Percentiles rank a stretch among this genome's conserved stretches.
phyloP scores from a whole-genome alignment of 2,329 filamentous ascomycete species.

The Rutstroemia sp. region DNA sequence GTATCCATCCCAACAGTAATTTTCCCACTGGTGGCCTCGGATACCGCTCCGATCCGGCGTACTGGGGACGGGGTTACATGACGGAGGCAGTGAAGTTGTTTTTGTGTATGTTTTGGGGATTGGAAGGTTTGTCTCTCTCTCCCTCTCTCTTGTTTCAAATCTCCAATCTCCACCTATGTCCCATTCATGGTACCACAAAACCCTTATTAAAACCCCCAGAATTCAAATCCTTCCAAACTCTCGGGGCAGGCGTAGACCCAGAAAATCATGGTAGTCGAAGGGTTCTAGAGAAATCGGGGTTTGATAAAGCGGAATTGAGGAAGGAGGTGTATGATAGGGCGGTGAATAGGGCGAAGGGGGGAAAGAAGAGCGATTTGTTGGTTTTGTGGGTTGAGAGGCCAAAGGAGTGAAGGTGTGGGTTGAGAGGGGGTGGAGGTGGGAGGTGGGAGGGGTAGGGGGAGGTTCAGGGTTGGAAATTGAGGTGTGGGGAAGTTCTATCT shows the following conservation, averaged over 20 bases:
- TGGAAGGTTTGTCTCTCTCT: neutral
- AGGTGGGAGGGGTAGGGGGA: too few species aligned
- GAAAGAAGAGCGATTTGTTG: slow-evolving; percentile 1
- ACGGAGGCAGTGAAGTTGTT: slow-evolving; percentile 13
- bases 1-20: neutral
- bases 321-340: slow-evolving; percentile 4
- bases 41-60: slow-evolving; percentile 14
- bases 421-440: neutral
- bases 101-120: slow-evolving; percentile 3
- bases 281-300: slow-evolving; percentile 18
- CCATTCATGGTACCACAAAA: neutral
- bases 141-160: neutral
- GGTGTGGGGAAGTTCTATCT: too few species aligned
- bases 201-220: neutral
- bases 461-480: too few species aligned
- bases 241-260: slow-evolving; percentile 10
- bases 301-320: slow-evolving; percentile 10
- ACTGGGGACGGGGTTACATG: slow-evolving; percentile 16
- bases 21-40: slow-evolving; percentile 10
- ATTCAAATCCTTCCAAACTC: neutral
- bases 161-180: neutral
- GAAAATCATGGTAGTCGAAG: slow-evolving; percentile 18
- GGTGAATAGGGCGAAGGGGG: neutral
- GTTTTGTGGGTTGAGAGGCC: neutral
- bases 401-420: neutral